Base-by-base conservation (phyloP, 768 basidiomycete genomes). In the Suillus lakei region DNA sequence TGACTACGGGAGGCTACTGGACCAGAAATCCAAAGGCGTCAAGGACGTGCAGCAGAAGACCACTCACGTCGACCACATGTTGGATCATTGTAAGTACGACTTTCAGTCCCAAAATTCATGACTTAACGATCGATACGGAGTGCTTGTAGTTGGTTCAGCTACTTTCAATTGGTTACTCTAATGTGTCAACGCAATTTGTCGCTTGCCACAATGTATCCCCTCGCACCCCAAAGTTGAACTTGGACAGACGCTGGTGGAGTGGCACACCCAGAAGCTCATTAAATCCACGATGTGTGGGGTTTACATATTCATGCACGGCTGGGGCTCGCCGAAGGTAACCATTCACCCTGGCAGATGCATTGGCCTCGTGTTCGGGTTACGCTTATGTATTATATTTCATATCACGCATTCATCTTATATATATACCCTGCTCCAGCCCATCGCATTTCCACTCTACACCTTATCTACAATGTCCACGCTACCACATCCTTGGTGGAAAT, bases 401-500 rank as follows among this genome's bases (percentile, higher is more conserved):
- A 60, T 60, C 15, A 30, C 18, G 50, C 10, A 44, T 23, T n/a
- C 7, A 60, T 32, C 60, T 46, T n/a, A 43, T 30, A 61, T 43
- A 55, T 32, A 61, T 26, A 53, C 26, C 30, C 21, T 61, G 5
- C 12, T 59, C 28, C 38, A 26, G 10, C 2, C 39, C 28, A 39
- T 63, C 15, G 16, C 23, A 28, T 64, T 65, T 65, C 16, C 9
- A 16, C 63, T 66, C 16, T 41, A 21, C 23, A 16, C 23, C 62
- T 7, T 39, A 21, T 36, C 2, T 15, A 13, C 39, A 1, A 59
- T 59, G 39, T 41, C 58, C 5, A 4, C 26, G 6, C 39, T 59
- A 23, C 70, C 74, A 51, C 74, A 72, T 26, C 65, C 72, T 5
- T 89, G 87, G 87, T 89, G 87, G 86, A 88, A 88, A 69, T 79